phyloP scores from a whole-genome alignment of 257 asterid species.

The Pogostemon cablin region DNA sequence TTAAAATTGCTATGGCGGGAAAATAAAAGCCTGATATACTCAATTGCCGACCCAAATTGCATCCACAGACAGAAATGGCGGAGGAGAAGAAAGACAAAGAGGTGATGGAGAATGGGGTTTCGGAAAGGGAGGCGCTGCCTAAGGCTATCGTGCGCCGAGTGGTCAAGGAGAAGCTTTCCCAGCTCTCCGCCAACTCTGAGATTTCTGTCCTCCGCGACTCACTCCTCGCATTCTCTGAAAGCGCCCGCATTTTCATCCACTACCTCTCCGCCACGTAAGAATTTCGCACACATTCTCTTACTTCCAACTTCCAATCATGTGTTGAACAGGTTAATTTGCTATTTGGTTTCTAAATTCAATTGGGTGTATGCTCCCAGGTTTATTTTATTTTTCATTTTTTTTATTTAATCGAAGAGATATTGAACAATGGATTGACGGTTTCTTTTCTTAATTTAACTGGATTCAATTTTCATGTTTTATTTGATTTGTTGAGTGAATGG shows the following conservation, averaged over 20 bases:
- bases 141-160: conserved; percentile 86
- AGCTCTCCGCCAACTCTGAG: conserved; percentile 67
- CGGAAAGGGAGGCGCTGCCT: conserved; percentile 77
- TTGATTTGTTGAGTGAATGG: conserved; percentile 4
- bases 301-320: background rate
- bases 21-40: conserved; percentile 23
- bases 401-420: background rate
- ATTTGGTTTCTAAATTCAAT: conserved; percentile 2
- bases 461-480: conserved; percentile 2
- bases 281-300: background rate
- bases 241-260: conserved; percentile 86
- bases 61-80: conserved; percentile 36
- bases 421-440: background rate
- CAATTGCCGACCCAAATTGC: background rate
- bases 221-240: conserved; percentile 78
- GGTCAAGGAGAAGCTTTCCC: conserved; percentile 91
- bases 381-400: background rate
- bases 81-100: conserved; percentile 43
- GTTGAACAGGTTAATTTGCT: background rate
- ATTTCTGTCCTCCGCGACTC: conserved; percentile 75
- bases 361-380: background rate
- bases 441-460: background rate
- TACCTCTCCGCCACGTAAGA: conserved; percentile 83
- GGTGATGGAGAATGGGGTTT: conserved; percentile 45
- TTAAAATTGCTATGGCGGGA: conserved; percentile 35